A percentile compares a stretch with the other conserved stretches of the same genome.
Evolutionary conservation across 192 early-diverging fungal species (phyloP).

Genomic region (Rhizophagus clarus): DNA sequence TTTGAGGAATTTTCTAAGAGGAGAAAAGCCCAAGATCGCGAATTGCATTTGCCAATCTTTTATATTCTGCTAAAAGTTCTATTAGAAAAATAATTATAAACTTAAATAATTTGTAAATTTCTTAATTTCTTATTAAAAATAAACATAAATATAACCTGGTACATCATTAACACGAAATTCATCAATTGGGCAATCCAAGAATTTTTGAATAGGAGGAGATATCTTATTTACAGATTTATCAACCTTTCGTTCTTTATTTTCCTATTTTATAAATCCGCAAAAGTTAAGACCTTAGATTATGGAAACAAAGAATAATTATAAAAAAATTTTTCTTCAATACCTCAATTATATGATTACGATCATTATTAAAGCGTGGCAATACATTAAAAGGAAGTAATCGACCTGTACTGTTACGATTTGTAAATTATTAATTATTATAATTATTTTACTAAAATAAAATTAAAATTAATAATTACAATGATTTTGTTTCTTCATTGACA

Average conservation of each 20-base stretch:
- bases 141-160: neutral
- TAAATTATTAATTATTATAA: neutral
- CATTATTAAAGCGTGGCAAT: conserved; percentile 5
- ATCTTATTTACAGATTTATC: neutral
- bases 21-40: conserved; percentile 24
- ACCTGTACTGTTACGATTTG: neutral
- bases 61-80: conserved; percentile 30
- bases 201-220: conserved; percentile 20
- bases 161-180: conserved; percentile 29
- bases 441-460: neutral
- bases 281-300: neutral
- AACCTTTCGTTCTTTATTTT: neutral
- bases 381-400: conserved; percentile 27
- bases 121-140: neutral
- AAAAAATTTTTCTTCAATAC: neutral
- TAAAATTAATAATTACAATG: neutral
- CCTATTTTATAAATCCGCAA: neutral
- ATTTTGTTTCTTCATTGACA: neutral
- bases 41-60: conserved; percentile 20
- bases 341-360: neutral
- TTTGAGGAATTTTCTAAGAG: too few species aligned
- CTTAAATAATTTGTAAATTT: neutral
- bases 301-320: neutral
- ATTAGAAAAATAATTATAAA: neutral
- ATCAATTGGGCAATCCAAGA: conserved; percentile 24